These are phyloP conservation scores for Persicaria maculosa DNA, from an alignment of 148 eudicot species.

Conservation along the genomic window DNA sequence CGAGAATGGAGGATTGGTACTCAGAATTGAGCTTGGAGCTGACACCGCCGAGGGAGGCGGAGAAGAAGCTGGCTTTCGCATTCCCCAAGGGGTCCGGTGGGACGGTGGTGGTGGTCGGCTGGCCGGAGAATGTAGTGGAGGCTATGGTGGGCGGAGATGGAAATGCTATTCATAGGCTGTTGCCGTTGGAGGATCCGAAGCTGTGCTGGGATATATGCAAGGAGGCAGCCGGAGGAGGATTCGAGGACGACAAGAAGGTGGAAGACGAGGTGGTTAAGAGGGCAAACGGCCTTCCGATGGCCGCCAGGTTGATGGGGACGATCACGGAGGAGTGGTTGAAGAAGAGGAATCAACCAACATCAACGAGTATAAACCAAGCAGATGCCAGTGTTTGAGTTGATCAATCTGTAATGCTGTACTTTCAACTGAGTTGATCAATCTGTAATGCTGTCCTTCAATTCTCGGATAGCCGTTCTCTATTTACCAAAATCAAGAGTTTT, in stretches of 20 bases:
- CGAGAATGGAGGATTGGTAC: neutral
- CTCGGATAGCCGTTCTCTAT: no score
- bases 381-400: neutral
- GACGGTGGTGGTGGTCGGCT: conserved; percentile 2
- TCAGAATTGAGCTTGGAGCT: neutral
- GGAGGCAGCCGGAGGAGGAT: neutral
- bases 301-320: conserved; percentile 11
- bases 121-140: conserved; percentile 7
- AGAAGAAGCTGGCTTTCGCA: neutral
- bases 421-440: neutral
- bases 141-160: neutral
- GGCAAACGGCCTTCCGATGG: neutral
- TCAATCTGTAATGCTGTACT: no score
- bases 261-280: conserved; percentile 6
- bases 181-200: conserved; percentile 8
- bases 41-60: neutral
- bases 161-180: neutral
- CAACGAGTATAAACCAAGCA: neutral
- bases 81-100: conserved; percentile 9
- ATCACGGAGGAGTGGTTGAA: neutral
- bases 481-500: no score
- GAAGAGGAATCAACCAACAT: neutral
- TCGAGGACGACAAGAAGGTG: neutral
- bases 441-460: no score
- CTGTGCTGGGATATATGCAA: conserved; percentile 7